Base-by-base conservation (phyloP, 208 protist genomes). In the Trypanosomatidae sp. region DNA sequence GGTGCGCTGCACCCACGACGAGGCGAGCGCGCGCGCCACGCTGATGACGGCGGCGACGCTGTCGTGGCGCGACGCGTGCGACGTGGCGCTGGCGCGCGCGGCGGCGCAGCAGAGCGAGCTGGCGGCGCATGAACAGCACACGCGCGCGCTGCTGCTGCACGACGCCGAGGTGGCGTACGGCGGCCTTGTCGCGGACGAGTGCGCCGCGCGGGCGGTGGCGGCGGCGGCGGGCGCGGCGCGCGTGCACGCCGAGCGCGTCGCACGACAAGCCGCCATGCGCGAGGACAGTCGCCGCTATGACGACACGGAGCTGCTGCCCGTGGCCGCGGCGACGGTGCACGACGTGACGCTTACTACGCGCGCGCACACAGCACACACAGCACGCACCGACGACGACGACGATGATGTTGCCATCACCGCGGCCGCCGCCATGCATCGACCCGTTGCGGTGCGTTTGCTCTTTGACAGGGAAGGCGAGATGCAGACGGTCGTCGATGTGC, bases 211-310 rank as follows among this genome's bases (percentile, higher is more conserved):
- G 33, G 56, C 75, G 20, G 46, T 26, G 2, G 52, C 66, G 1
- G 41, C 61, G 0, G 15, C 38, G 13, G 13, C 26, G 18, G 35
- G 61, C 20, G 67, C 68, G 56, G 40, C 51, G 26, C 71, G 66
- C 41, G 49, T 84, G n/a, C 46, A 44, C 23, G 62, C 47, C 23
- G 69, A 84, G 46, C 53, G 71, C 1, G 62, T 53, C 4, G 37
- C 62, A 16, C 61, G 69, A 5, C 59, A 82, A 45, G 18, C 21
- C 28, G 55, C 37, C 37, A 58, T 73, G 45, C 26, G 35, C 15
- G 77, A 87, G 40, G 72, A 82, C 35, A 24, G 37, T 4, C 77
- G 77, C 6, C 43, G 77, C 28, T 87, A 87, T 51, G 51, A 63
- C 18, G 68, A 70, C 15, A 51, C 48, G 45, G 72, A 82, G 53